Evolutionary conservation across 495 filamentous ascomycete genomes (phyloP).

Genomic region (Glarea lozoyensis): DNA sequence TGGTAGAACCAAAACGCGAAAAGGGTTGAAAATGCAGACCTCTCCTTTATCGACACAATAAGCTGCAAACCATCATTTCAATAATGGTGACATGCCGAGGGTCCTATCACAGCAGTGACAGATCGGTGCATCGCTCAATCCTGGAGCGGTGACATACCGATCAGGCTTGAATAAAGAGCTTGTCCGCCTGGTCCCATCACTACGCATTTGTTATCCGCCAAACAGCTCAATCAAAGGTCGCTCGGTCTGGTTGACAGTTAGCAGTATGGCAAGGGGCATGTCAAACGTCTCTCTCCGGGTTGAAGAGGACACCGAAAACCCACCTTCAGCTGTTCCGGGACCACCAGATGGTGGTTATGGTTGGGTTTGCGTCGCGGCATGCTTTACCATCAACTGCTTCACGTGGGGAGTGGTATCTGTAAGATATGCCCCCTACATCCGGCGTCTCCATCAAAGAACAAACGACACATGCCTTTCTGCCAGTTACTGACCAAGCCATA

Average conservation of each 20-base stretch:
- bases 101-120: not conserved
- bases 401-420: conserved; percentile 47
- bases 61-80: not conserved
- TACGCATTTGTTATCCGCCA: not conserved
- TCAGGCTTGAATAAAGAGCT: too few species aligned
- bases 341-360: conserved; percentile 46
- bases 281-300: conserved; percentile 2
- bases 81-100: not conserved
- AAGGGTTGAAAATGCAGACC: too few species aligned
- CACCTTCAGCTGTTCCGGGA: not conserved
- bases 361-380: conserved; percentile 42
- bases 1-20: too few species aligned
- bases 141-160: conserved; percentile 3
- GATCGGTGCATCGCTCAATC: too few species aligned
- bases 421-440: conserved; percentile 7
- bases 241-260: not conserved
- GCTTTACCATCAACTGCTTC: conserved; percentile 45
- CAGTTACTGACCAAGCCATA: conserved; percentile 13
- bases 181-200: too few species aligned
- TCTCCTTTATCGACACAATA: conserved; percentile 4
- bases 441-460: not conserved
- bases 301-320: not conserved
- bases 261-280: not conserved
- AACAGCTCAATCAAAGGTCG: not conserved
- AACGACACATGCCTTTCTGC: too few species aligned